phyloP scores from a whole-genome alignment of 345 rosid species.

The Gossypium australe region DNA sequence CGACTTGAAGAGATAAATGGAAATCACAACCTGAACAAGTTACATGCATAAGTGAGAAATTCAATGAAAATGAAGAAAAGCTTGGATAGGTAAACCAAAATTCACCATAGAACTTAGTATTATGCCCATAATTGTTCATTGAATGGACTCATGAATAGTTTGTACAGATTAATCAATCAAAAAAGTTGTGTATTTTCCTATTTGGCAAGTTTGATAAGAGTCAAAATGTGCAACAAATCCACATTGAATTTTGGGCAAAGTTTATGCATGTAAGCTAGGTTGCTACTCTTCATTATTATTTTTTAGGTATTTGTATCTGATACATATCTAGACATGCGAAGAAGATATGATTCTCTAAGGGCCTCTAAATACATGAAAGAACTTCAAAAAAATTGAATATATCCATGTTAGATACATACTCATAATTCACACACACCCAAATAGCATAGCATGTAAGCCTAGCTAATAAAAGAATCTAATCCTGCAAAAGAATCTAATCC shows the following conservation, averaged over 20 bases:
- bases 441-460: neutral
- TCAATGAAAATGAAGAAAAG: conserved; percentile 1
- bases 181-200: no score
- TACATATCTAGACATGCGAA: neutral
- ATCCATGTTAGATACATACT: no score
- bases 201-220: no score
- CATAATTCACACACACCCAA: neutral
- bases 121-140: neutral
- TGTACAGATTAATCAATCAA: neutral
- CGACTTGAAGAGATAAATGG: conserved; percentile 42
- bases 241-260: neutral
- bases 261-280: neutral
- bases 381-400: neutral
- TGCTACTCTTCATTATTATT: neutral
- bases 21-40: conserved; percentile 36
- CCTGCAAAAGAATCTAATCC: neutral
- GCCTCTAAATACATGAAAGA: neutral
- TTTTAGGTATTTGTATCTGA: neutral
- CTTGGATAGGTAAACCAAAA: neutral
- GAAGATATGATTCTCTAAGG: neutral
- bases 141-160: neutral
- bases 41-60: neutral
- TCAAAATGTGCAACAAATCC: neutral
- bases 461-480: neutral
- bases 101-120: neutral